Evolutionary conservation across 495 filamentous ascomycete species (phyloP).

Genomic region (Podospora sp.): DNA sequence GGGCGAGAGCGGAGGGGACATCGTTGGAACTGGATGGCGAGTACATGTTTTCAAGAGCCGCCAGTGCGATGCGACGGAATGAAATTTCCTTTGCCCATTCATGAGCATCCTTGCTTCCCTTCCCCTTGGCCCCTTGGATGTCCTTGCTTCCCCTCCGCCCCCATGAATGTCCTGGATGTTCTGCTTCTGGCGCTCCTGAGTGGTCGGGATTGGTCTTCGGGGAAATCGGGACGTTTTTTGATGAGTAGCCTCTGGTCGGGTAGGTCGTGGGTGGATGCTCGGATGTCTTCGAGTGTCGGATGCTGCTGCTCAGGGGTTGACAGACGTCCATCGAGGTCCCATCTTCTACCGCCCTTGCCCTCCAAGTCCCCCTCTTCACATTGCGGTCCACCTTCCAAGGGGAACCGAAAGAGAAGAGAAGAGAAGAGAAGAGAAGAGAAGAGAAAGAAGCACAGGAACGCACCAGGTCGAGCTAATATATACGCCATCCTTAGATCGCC

Average conservation of each 20-base stretch:
- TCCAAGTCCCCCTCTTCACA: too few relatives aligned
- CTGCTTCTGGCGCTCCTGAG: too few relatives aligned
- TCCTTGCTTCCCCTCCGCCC: neutral
- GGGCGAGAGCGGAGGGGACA: conserved; percentile 2
- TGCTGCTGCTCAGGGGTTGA: too few relatives aligned
- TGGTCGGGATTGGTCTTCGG: too few relatives aligned
- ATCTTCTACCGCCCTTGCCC: too few relatives aligned
- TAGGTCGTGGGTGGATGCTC: too few relatives aligned
- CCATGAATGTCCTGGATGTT: neutral
- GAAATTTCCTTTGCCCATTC: neutral
- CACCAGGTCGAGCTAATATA: neutral
- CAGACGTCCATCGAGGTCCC: too few relatives aligned
- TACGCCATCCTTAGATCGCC: neutral
- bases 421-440: neutral
- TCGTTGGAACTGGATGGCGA: neutral
- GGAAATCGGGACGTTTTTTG: too few relatives aligned
- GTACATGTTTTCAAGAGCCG: neutral
- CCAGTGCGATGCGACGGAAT: neutral
- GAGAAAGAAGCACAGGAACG: neutral
- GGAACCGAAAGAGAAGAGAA: too few relatives aligned
- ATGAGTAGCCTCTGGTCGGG: too few relatives aligned
- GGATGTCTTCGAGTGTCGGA: too few relatives aligned
- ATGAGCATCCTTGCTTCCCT: neutral
- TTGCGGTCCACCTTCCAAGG: too few relatives aligned
- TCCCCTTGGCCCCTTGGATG: neutral